Evolutionary conservation across 768 basidiomycete genomes (phyloP).

Genomic region (Podaxis rugospora): DNA sequence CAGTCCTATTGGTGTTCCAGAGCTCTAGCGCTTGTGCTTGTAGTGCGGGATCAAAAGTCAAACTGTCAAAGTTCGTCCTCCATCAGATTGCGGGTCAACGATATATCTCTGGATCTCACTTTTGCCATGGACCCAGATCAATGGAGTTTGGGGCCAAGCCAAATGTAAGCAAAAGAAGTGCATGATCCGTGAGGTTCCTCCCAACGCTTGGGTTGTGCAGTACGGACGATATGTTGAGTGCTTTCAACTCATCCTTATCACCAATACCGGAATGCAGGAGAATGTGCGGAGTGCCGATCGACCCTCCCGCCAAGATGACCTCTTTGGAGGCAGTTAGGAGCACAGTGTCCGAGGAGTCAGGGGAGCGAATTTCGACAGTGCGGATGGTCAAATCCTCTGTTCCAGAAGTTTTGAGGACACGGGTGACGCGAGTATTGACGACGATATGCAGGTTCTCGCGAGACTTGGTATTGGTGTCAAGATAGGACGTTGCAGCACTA

Average conservation of each 20-base stretch:
- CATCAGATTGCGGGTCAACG: not conserved
- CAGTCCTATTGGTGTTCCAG: conserved; percentile 12
- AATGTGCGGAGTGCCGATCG: conserved; percentile 15
- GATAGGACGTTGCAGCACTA: conserved; percentile 23
- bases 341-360: not conserved
- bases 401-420: conserved; percentile 7
- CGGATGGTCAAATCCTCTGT: conserved; percentile 1
- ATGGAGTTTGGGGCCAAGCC: not conserved
- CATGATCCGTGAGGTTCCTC: conserved; percentile 24
- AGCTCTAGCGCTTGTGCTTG: conserved; percentile 7
- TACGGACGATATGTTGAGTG: conserved; percentile 18
- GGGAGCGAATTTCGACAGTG: conserved; percentile 10
- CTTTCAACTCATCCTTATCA: conserved; percentile 10
- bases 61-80: not conserved
- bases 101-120: not conserved
- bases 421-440: conserved; percentile 22
- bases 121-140: conserved; percentile 9
- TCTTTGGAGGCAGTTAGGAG: conserved; percentile 19
- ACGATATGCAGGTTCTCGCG: conserved; percentile 28
- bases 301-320: conserved; percentile 14
- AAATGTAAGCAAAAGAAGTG: not conserved
- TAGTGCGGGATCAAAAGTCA: not conserved
- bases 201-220: conserved; percentile 26
- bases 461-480: conserved; percentile 15
- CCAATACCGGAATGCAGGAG: conserved; percentile 18